These are phyloP conservation scores for Melampsora larici-populina DNA, from an alignment of 1,284 basidiomycete genomes.

Conservation along the genomic window DNA sequence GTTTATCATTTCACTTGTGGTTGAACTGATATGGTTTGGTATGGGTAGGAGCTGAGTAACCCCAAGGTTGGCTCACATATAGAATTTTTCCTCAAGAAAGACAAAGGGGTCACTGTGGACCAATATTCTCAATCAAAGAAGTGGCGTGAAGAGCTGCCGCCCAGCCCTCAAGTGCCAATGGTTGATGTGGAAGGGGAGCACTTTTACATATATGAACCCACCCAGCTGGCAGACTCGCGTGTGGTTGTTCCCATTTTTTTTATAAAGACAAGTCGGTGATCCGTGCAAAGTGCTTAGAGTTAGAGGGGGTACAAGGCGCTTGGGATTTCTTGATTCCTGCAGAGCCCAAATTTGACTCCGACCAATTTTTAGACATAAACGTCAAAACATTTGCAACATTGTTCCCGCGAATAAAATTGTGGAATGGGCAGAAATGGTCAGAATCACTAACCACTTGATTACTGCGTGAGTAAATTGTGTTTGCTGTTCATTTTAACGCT, in stretches of 20 bases:
- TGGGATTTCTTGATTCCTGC: background rate
- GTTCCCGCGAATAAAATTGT: background rate
- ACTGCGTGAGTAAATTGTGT: background rate
- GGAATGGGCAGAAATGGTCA: background rate
- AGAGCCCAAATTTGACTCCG: background rate
- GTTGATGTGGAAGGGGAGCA: background rate
- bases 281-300: background rate
- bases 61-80: background rate
- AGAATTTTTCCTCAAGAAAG: background rate
- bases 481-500: background rate
- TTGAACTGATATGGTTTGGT: background rate
- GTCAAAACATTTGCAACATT: background rate
- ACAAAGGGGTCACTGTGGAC: background rate
- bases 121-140: conserved; percentile 12
- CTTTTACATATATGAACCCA: background rate
- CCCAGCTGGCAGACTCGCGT: background rate
- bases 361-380: background rate
- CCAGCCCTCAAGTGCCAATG: background rate
- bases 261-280: no score
- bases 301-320: background rate
- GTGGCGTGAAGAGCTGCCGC: background rate
- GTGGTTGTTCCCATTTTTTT: background rate
- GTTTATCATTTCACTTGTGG: background rate
- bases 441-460: background rate
- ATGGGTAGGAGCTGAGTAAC: background rate